Conservation (phyloP, 192 early-diverging fungal genomes). For the Coemansia sp. region DNA sequence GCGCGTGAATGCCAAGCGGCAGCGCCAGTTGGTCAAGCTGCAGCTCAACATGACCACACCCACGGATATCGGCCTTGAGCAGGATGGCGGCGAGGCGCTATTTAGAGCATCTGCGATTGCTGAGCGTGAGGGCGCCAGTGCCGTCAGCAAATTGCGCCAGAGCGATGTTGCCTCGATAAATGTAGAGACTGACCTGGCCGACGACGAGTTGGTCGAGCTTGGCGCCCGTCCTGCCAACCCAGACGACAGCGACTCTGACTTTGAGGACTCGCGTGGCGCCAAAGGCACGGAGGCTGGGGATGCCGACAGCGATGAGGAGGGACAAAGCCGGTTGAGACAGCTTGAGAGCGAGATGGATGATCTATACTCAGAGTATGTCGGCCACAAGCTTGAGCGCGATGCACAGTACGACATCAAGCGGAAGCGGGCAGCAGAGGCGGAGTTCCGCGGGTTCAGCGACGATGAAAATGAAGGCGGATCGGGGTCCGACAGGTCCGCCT, state of each 20-base stretch:
- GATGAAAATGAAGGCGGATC: conserved; percentile 23
- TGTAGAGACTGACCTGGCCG: conserved; percentile 46
- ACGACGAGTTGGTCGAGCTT: conserved; percentile 58
- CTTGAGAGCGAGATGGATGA: conserved; percentile 64
- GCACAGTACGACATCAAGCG: conserved; percentile 74
- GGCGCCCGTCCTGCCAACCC: conserved; percentile 46
- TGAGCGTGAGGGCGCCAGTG: conserved; percentile 35
- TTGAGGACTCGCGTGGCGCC: conserved; percentile 27
- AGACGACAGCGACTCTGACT: conserved; percentile 30
- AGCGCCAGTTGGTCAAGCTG: conserved; percentile 72
- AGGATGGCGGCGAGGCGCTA: conserved; percentile 61
- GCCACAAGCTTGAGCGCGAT: conserved; percentile 74
- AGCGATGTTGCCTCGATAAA: conserved; percentile 56
- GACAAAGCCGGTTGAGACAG: conserved; percentile 57
- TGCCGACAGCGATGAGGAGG: conserved; percentile 62
- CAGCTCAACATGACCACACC: conserved; percentile 81
- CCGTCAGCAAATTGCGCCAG: conserved; percentile 35
- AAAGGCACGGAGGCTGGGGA: conserved; percentile 40
- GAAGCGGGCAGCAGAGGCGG: conserved; percentile 67
- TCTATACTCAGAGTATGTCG: conserved; percentile 73
- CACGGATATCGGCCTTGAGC: conserved; percentile 75
- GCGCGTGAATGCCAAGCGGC: conserved; percentile 70
- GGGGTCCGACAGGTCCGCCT: conserved; percentile 15
- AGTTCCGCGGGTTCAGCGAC: conserved; percentile 67
- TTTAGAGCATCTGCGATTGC: conserved; percentile 61